Evolutionary conservation across 192 early-diverging fungal species (phyloP), one percentile per base, ranked within the genome.

Genomic region (Thamnidium elegans): DNA sequence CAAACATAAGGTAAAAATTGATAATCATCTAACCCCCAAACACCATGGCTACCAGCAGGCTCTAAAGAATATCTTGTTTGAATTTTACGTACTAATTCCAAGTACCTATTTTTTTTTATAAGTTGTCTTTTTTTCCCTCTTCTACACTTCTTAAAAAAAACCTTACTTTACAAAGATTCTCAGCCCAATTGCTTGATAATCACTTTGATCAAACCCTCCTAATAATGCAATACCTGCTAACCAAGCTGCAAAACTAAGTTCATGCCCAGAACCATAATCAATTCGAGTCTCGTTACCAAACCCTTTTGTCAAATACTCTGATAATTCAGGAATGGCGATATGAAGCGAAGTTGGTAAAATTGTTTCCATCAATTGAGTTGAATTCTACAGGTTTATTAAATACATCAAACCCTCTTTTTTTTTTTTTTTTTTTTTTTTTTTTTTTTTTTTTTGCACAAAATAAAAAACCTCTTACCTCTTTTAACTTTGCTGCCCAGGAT

Each of bases 221-320:
- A 95, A 52, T 50, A 89, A 77, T 46, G 84, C 83, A 36, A 99
- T 75, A 66, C 90, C 92, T 63, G 82, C 80, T 39, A 99, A 75
- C 86, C 89, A 99, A 8, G 87, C 82, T 3, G 89, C 73, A 73
- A 99, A 99, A 30, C 84, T 85, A 23, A 96, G 78, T 73, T 99
- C 97, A 70, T 99, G 97, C 13, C 97, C 97, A 31, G 87, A 92
- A 15, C 97, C 97, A 72, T 99, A 99, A 75, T 99, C 97, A 17
- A 99, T 92, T 14, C 97, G 83, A 3, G 85, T 92, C 7, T 79
- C 81, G 69, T 99, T 88, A 1, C 97, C 97, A 84, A 98, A 96
- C 10, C 78, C 68, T 21, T 79, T 80, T 0, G 65, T 77, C 34
- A 96, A 79, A 65, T 97, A 98, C 21, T 86, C 69, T 0, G 60